phyloP scores from a whole-genome alignment of 2,329 filamentous ascomycete genomes.

The Exophiala viscosa region DNA sequence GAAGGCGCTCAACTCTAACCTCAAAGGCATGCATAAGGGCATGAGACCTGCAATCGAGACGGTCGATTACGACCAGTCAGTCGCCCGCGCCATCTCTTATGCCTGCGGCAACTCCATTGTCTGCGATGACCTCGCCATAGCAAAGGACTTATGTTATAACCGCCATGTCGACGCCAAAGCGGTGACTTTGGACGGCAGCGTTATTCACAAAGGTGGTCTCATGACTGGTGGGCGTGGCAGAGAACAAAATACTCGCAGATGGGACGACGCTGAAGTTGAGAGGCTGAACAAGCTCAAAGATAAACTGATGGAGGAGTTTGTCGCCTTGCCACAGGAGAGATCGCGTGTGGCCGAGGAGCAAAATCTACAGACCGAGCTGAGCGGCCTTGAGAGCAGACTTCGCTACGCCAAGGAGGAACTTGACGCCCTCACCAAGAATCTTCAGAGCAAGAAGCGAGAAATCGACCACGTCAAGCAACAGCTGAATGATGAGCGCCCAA shows the following conservation, averaged over 20 bases:
- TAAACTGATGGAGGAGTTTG: constrained; percentile 72
- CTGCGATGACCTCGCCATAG: constrained; percentile 80
- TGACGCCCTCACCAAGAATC: constrained; percentile 73
- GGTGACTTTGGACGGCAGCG: constrained; percentile 88
- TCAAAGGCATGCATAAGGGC: constrained; percentile 83
- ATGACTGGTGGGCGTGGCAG: constrained; percentile 92
- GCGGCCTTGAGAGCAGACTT: constrained; percentile 73
- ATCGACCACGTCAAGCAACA: constrained; percentile 69
- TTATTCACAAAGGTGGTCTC: constrained; percentile 92
- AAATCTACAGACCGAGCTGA: constrained; percentile 71
- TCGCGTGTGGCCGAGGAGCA: constrained; percentile 76
- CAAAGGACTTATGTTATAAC: constrained; percentile 84
- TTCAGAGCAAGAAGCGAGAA: constrained; percentile 79
- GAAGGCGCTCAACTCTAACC: constrained; percentile 78
- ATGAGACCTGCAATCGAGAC: constrained; percentile 89
- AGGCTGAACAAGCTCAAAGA: constrained; percentile 73
- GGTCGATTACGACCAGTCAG: constrained; percentile 83
- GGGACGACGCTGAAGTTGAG: constrained; percentile 86
- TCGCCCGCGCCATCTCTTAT: constrained; percentile 90
- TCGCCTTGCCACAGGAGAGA: constrained; percentile 73
- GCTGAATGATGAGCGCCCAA: constrained; percentile 71
- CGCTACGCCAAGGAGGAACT: constrained; percentile 70
- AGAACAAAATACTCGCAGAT: constrained; percentile 72
- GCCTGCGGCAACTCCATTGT: constrained; percentile 94
- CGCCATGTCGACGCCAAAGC: constrained; percentile 85